A percentile compares a stretch with the other conserved stretches of the same genome.
These are phyloP conservation scores for Ceratobasidium sp. DNA, from an alignment of 1,284 basidiomycete genomes.

Conservation along the genomic window DNA sequence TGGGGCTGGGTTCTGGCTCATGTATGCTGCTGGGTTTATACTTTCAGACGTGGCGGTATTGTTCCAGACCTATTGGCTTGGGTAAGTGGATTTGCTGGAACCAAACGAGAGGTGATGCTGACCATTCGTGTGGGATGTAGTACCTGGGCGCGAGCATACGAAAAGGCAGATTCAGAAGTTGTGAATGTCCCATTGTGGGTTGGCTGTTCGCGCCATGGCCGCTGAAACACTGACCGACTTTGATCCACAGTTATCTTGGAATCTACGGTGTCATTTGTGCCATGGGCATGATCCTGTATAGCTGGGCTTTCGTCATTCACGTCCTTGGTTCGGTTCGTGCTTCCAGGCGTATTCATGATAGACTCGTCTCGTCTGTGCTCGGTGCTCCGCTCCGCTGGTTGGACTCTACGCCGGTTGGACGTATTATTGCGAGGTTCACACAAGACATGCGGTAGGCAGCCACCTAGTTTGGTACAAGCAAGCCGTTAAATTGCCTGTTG, in stretches of 20 bases:
- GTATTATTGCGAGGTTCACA: slow-evolving; percentile 59
- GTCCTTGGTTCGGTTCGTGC: slow-evolving; percentile 63
- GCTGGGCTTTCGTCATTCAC: slow-evolving; percentile 55
- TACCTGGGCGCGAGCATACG: slow-evolving; percentile 58
- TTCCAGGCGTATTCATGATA: slow-evolving; percentile 66
- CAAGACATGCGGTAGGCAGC: slow-evolving; percentile 58
- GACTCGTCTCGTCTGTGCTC: slow-evolving; percentile 68
- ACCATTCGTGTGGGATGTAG: slow-evolving; percentile 53
- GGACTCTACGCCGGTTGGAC: slow-evolving; percentile 58
- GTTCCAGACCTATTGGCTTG: slow-evolving; percentile 49
- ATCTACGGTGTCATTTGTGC: slow-evolving; percentile 60
- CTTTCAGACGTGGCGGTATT: slow-evolving; percentile 41
- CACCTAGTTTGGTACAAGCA: slow-evolving; percentile 48
- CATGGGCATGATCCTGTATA: slow-evolving; percentile 53
- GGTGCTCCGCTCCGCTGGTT: slow-evolving; percentile 65
- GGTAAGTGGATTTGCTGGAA: slow-evolving; percentile 49
- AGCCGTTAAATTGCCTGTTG: slow-evolving; percentile 42
- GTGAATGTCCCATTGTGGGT: slow-evolving; percentile 57
- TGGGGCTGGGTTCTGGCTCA: slow-evolving; percentile 57
- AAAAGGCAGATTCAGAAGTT: slow-evolving; percentile 49
- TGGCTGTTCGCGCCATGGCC: background rate
- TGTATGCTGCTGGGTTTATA: slow-evolving; percentile 38
- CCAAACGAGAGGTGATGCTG: slow-evolving; percentile 52
- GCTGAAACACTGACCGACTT: slow-evolving; percentile 48
- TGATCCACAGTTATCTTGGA: slow-evolving; percentile 59